Evolutionary conservation across 2,329 filamentous ascomycete genomes (phyloP).

Genomic region (Dothistroma septosporum): DNA sequence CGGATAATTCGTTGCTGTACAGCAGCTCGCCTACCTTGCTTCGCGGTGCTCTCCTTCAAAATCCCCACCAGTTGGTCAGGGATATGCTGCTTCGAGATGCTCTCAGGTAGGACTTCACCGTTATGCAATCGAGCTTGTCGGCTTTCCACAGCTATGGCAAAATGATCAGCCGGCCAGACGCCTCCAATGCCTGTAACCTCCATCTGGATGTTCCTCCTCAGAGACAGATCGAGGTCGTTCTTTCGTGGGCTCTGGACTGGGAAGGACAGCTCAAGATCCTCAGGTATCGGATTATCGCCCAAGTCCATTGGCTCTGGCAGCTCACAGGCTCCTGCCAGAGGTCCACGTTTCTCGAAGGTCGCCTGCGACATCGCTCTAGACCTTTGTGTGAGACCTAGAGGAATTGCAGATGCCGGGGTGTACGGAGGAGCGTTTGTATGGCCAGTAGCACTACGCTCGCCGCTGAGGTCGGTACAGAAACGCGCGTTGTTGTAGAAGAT

Average conservation of each 20-base stretch:
- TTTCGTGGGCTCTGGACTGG: constrained; percentile 32
- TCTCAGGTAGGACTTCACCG: constrained; percentile 4
- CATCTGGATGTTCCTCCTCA: constrained; percentile 36
- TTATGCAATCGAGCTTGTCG: constrained; percentile 25
- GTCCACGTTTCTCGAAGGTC: constrained; percentile 32
- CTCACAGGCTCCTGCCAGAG: constrained; percentile 25
- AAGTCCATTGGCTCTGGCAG: constrained; percentile 36
- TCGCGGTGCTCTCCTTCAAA: constrained; percentile 20
- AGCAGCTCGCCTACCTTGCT: constrained; percentile 28
- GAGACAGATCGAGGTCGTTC: background rate
- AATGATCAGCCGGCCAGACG: constrained; percentile 55
- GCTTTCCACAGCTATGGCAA: constrained; percentile 49
- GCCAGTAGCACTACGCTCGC: constrained; percentile 47
- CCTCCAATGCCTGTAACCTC: constrained; percentile 56
- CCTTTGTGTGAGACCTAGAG: constrained; percentile 18
- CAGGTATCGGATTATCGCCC: constrained; percentile 36
- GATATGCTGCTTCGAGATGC: constrained; percentile 23
- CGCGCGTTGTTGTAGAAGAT: constrained; percentile 78
- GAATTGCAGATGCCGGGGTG: constrained; percentile 13
- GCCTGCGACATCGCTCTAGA: background rate
- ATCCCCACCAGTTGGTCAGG: constrained; percentile 34
- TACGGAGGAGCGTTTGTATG: constrained; percentile 23
- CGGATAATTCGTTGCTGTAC: constrained; percentile 65
- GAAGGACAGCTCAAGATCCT: constrained; percentile 36
- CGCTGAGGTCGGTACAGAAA: constrained; percentile 76